These are phyloP conservation scores for Fusarium gaditjirri DNA, from an alignment of 2,329 filamentous ascomycete species.

Conservation along the genomic window DNA sequence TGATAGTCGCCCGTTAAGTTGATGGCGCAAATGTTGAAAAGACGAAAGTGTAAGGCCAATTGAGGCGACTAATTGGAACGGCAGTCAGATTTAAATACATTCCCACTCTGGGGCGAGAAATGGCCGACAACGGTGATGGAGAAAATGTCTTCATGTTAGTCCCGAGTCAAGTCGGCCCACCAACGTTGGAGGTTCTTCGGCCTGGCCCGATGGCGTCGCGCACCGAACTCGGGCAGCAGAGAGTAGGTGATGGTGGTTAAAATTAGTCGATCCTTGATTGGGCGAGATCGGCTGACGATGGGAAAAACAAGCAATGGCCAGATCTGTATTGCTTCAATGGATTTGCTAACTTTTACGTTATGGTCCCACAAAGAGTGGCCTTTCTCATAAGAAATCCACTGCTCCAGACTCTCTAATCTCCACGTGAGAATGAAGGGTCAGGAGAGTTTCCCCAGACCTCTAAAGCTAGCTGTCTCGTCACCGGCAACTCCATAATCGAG, in stretches of 20 bases:
- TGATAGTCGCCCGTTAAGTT: background rate
- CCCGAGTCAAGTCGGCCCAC: conserved; percentile 29
- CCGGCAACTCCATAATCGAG: background rate
- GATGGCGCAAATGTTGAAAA: background rate
- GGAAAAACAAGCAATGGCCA: conserved; percentile 8
- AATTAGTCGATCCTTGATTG: background rate
- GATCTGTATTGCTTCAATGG: conserved; percentile 10
- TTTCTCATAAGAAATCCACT: background rate
- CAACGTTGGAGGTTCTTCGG: background rate
- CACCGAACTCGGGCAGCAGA: conserved; percentile 13
- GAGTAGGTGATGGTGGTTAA: background rate
- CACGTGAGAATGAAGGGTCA: background rate
- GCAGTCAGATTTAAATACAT: background rate
- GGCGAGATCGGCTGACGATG: background rate
- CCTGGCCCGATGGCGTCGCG: conserved; percentile 21
- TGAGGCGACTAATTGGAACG: background rate
- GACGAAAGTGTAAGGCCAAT: background rate
- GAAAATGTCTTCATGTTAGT: background rate
- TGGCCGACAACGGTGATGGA: conserved; percentile 15
- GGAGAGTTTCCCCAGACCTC: conserved; percentile 7
- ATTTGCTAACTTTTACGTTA: conserved; percentile 39
- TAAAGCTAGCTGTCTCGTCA: background rate
- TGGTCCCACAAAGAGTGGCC: conserved; percentile 22
- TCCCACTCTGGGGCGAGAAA: conserved; percentile 3
- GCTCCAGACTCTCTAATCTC: conserved; percentile 18